These are phyloP conservation scores for Glaciozyma antarctica DNA, from an alignment of 768 basidiomycete species.

Conservation along the genomic window DNA sequence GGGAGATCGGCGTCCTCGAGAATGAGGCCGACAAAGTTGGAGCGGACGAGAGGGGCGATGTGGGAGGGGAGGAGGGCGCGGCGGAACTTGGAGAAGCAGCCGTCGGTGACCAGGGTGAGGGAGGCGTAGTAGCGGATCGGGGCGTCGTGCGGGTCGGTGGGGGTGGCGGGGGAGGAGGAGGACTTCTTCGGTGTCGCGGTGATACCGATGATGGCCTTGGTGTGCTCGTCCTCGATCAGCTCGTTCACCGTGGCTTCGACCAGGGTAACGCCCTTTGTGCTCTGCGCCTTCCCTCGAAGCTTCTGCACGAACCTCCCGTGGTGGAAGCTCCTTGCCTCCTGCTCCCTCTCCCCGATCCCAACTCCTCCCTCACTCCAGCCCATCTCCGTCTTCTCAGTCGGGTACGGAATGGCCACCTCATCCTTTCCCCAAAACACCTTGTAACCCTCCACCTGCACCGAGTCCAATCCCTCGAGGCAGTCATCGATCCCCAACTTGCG, in stretches of 20 bases:
- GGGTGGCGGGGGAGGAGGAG: conserved; percentile 13
- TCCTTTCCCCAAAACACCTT: conserved; percentile 57
- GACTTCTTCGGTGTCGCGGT: conserved; percentile 48
- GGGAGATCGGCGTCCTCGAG: conserved; percentile 58
- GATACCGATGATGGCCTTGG: conserved; percentile 57
- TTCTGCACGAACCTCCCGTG: conserved; percentile 82
- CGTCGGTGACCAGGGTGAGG: conserved; percentile 81
- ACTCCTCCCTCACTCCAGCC: conserved; percentile 17
- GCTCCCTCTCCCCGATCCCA: conserved; percentile 38
- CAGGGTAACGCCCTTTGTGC: conserved; percentile 59
- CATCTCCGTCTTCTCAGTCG: conserved; percentile 38
- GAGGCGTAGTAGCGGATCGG: conserved; percentile 56
- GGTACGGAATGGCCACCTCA: conserved; percentile 83
- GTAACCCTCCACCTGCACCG: conserved; percentile 73
- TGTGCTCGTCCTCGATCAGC: conserved; percentile 49
- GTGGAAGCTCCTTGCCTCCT: conserved; percentile 77
- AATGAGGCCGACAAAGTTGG: conserved; percentile 73
- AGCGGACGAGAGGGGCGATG: conserved; percentile 44
- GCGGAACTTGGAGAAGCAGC: conserved; percentile 85
- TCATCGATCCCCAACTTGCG: conserved; percentile 63
- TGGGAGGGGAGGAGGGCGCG: conserved; percentile 52
- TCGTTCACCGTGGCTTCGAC: conserved; percentile 76
- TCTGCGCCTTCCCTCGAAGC: conserved; percentile 57
- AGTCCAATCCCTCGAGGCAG: conserved; percentile 78
- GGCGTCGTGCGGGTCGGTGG: conserved; percentile 40